Base-by-base conservation (phyloP, 2,329 filamentous ascomycete genomes). In the Alternaria atra region DNA sequence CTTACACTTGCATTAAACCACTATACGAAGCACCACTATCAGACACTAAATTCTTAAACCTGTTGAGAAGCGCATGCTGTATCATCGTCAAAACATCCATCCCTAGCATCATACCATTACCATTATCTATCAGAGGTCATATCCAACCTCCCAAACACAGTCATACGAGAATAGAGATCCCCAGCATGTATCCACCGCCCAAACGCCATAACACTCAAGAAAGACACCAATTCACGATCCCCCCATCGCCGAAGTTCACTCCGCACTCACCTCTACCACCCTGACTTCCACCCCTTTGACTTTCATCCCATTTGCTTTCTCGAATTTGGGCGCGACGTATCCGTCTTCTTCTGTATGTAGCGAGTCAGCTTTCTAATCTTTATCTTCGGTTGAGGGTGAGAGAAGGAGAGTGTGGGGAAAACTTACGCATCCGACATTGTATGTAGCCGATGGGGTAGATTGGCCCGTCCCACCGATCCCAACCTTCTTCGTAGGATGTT, bases 381-480 rank as follows among this genome's bases (percentile, higher is more conserved):
- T 10, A 17, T 17, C 15, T 30, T 13, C 43, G 6, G 6, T 40
- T 40, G 20, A 10, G 20, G 15, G 2, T 7, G 3, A 20, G 5
- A 13, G 9, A 40, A 9, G 39, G 12, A 15, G 10, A 5, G 20
- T 20, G 10, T 10, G 39, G 6, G 25, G 3, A 63, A 52, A 29
- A 55, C 56, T 54, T 64, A 70, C 68, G 68, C 55, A 70, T 63
- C 17, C 60, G 61, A 55, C 69, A 73, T 56, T 73, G 70, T n/a
- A 66, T 60, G 37, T 64, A 66, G 35, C 69, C 70, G 1, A 70
- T 51, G 6, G 68, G 70, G 66, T 64, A 72, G 29, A 69, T 42
- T 9, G 69, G 72, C 3, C 68, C 70, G 39, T 73, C 71, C 68
- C 66, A 72, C 30, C 65, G 57, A 59, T 73, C 71, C 66, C 67